phyloP scores from a whole-genome alignment of 495 filamentous ascomycete genomes.

The Filosporella fistucella region DNA sequence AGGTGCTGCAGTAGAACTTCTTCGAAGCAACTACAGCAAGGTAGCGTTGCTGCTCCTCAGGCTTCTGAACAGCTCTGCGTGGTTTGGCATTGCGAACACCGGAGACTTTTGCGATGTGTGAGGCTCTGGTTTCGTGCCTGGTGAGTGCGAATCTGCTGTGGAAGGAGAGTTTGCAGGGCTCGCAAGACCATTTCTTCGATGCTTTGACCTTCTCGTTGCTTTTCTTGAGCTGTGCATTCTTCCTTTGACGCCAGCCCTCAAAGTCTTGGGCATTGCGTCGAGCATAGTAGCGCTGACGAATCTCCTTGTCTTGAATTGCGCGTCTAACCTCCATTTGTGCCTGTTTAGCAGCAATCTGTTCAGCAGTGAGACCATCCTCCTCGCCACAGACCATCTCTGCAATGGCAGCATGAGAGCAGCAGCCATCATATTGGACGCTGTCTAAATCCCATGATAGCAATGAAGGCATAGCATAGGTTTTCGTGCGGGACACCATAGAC shows the following conservation, averaged over 20 bases:
- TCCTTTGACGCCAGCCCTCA: conserved; percentile 18
- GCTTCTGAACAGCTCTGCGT: too few relatives aligned
- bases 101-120: background rate
- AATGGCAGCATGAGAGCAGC: conserved; percentile 9
- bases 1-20: background rate
- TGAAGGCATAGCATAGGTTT: conserved; percentile 8
- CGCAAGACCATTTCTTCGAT: conserved; percentile 11
- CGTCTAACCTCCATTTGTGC: background rate
- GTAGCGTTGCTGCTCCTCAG: background rate
- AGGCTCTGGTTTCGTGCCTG: background rate
- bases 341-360: conserved; percentile 9
- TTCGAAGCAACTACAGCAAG: background rate
- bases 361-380: conserved; percentile 2
- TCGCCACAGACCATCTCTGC: conserved; percentile 3
- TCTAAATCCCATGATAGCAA: conserved; percentile 8
- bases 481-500: conserved; percentile 2
- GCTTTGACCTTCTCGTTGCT: conserved; percentile 35
- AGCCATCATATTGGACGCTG: conserved; percentile 10
- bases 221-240: conserved; percentile 19
- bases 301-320: background rate
- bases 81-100: background rate
- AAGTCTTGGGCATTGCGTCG: conserved; percentile 5
- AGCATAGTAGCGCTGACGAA: background rate
- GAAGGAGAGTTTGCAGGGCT: background rate
- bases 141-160: background rate